These are phyloP conservation scores for Penicillium chermesinum DNA, from an alignment of 495 filamentous ascomycete species.

Conservation along the genomic window DNA sequence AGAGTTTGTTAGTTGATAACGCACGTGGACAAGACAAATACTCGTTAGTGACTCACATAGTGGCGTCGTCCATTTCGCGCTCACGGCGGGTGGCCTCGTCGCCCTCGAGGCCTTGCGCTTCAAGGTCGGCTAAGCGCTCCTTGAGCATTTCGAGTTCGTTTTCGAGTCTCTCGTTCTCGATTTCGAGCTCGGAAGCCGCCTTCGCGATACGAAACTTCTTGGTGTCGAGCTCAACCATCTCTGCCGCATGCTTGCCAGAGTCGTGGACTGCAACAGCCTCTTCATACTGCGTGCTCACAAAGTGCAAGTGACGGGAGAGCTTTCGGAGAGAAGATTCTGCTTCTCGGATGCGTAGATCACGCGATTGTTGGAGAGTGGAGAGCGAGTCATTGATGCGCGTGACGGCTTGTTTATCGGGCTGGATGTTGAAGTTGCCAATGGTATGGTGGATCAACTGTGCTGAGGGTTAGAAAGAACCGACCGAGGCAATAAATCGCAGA, in stretches of 20 bases:
- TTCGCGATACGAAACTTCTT: conserved; percentile 95
- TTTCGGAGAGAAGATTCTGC: conserved; percentile 65
- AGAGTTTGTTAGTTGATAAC: conserved; percentile 8
- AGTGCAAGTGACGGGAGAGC: conserved; percentile 66
- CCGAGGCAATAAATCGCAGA: too few relatives aligned
- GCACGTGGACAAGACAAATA: neutral
- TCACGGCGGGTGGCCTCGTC: conserved; percentile 50
- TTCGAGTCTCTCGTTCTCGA: conserved; percentile 83
- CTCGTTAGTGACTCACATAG: conserved; percentile 36
- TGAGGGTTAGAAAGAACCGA: conserved; percentile 17
- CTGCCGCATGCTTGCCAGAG: conserved; percentile 66
- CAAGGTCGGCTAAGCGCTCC: conserved; percentile 71
- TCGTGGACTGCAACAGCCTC: conserved; percentile 68
- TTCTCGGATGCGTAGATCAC: conserved; percentile 67
- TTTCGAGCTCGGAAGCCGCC: conserved; percentile 78
- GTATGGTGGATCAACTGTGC: conserved; percentile 81
- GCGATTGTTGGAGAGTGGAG: conserved; percentile 68
- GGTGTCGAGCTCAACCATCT: conserved; percentile 80
- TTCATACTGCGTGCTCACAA: conserved; percentile 61
- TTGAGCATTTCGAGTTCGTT: conserved; percentile 73
- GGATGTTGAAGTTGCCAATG: conserved; percentile 89
- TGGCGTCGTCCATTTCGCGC: conserved; percentile 59
- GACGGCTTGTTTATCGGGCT: conserved; percentile 77
- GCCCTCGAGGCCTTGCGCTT: conserved; percentile 70
- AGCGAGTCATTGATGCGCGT: conserved; percentile 83